Evolutionary conservation across 116 monocot species (phyloP), one percentile per base, ranked within the genome.

Genomic region (Papilionanthe hybrid): DNA sequence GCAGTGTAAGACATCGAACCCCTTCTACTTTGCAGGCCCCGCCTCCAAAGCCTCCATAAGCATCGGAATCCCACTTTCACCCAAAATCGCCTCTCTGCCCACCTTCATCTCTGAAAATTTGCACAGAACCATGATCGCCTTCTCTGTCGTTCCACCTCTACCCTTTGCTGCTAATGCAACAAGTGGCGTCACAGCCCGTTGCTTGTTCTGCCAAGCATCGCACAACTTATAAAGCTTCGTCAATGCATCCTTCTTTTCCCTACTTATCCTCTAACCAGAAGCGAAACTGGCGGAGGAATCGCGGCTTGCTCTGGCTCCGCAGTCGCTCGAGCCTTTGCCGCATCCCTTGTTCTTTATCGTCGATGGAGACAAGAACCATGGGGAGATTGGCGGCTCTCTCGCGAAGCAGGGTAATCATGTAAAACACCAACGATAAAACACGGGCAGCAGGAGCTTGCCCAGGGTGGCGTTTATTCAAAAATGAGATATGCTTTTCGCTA

Each of bases 211-310:
- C 79, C 83, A 77, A 65, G 75, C 74, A 18, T 82, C 77, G 79
- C 98, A 98, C 22, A 98, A 86, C 83, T 93, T 94, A 85, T 98
- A 98, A 55, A 94, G 79, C 13, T 94, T 91, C 8, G 98, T 98
- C 56, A 98, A 77, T 18, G 94, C 91, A 82, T 98, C 98, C 83
- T 98, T 98, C 91, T 98, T 98, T 71, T 94, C 98, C 30, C 98
- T 73, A 69, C 60, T 88, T 6, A 86, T 1, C 94, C 94, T 57
- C 81, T 60, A 23, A 91, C 79, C 13, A 98, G 84, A 42, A 98
- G 79, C n/a, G 89, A 86, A 30, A 94, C 91, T 75, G 94, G 88
- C 19, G 90, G 88, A 23, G 92, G 94, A n/a, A 94, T 89, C 22
- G 94, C 94, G 4, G n/a, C n/a, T n/a, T n/a, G n/a, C n/a, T n/a